Base-by-base conservation (phyloP, 768 basidiomycete genomes). In the Tephrocybe sp. region DNA sequence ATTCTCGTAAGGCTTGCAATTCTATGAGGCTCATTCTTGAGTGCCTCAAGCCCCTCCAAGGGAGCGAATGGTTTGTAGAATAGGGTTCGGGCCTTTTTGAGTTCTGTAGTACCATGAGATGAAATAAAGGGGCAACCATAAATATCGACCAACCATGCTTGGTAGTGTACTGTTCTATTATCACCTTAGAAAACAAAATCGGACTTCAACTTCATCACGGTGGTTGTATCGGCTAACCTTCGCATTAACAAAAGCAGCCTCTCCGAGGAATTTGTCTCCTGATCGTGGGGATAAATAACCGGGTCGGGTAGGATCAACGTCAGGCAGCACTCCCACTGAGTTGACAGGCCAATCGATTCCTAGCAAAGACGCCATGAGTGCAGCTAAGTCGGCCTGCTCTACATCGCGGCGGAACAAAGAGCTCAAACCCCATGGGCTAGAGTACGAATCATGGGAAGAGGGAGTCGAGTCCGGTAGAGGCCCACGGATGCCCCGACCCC, bases 311-410 rank as follows among this genome's bases (percentile, higher is more conserved):
- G 80, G 78, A 56, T 89, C 84, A 2, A 84, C 79, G 62, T 92
- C 90, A 4, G 91, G 89, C 12, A 92, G 66, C 1, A 90, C 83
- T 1, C 91, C 91, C 17, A 90, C 90, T 0, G 86, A 87, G 61
- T 93, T 93, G 2, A 82, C 86, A 1, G 91, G 91, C 80, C 88
- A 88, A 40, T 84, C 63, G 11, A 82, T 74, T 17, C 90, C 90
- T 15, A 91, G 60, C 7, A 93, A 73, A 4, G 85, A 68, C 1
- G 89, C 77, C 86, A 93, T 91, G 41, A 94, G 72, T 3, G 86
- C 75, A 7, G 92, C 78, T 14, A 94, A 73, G 59, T 93, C 91
- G 0, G 90, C 92, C 60, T 94, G 92, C 51, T 88, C 88, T 3
- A 94, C 77, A 56, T 94, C 92, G 30, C 81, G 78, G 15, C 90